Base-by-base conservation (phyloP, 1,284 basidiomycete genomes). In the Anthracocystis walkeri region DNA sequence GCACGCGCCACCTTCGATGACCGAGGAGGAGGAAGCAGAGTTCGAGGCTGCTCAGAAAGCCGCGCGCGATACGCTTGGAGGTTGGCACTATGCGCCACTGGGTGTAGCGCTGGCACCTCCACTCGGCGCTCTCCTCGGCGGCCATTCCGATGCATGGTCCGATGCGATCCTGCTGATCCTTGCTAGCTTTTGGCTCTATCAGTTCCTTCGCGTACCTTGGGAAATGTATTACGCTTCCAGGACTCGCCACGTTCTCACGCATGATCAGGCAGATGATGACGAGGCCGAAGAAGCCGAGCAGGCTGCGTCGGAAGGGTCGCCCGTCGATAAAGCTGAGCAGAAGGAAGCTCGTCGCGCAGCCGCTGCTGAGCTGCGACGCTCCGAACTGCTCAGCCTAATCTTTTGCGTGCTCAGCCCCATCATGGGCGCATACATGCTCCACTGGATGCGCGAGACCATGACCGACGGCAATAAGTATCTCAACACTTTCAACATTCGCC, bases 41-140 rank as follows among this genome's bases (percentile, higher is more conserved):
- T 83, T 90, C 94, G 81, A 97, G 92, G 29, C 95, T 93, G 58
- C 88, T 88, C 68, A 71, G 31, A 63, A 55, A 29, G 60, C 67
- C 6, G 70, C 67, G 4, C 48, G 54, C 35, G 65, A 69, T 12
- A 65, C 62, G 1, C 66, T 82, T 14, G 71, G 81, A 42, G 78
- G 77, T 14, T 82, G 80, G 80, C 81, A 82, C 57, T 76, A 66
- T 45, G 76, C 74, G 18, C 81, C 80, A 8, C 72, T 82, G 25
- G 46, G 70, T 23, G 65, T 82, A n/a, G 81, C 80, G 6, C 60
- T 82, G 42, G 74, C 70, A 1, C 81, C 81, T 10, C 77, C 81
- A n/a, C 51, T 81, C 4, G 75, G 75, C 8, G 71, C 79, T 2
- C 54, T 82, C 4, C 52, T 82, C 18, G 81, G 81, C 38, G 81